These are phyloP conservation scores for Coemansia guatemalensis DNA, from an alignment of 192 early-diverging fungal genomes.

Conservation along the genomic window DNA sequence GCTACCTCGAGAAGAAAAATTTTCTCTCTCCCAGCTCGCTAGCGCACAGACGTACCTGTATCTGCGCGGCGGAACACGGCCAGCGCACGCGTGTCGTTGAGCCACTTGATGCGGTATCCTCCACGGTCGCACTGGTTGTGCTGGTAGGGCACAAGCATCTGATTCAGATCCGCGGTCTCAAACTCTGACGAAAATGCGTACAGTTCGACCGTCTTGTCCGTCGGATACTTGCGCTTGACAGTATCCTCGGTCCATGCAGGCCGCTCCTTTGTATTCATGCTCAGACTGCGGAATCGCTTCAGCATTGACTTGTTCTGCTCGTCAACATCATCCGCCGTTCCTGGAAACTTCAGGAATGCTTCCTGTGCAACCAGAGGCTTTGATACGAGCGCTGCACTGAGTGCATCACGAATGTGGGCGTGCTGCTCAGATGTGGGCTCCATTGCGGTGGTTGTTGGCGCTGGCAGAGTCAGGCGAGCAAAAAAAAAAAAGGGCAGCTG, in stretches of 20 bases:
- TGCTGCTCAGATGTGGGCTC: constrained; percentile 46
- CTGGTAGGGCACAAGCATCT: constrained; percentile 58
- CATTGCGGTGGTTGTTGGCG: constrained; percentile 15
- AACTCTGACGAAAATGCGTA: constrained; percentile 52
- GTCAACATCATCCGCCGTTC: constrained; percentile 28
- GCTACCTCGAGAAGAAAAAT: not conserved
- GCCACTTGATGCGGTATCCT: constrained; percentile 58
- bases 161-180: constrained; percentile 55
- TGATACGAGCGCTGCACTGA: constrained; percentile 41
- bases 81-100: constrained; percentile 52
- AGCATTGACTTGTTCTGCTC: constrained; percentile 36
- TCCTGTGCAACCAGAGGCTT: constrained; percentile 48
- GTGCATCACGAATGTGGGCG: constrained; percentile 39
- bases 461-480: constrained; percentile 1
- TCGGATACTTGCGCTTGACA: constrained; percentile 54
- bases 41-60: constrained; percentile 38
- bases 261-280: constrained; percentile 52
- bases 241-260: constrained; percentile 51
- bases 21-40: not conserved
- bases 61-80: constrained; percentile 54
- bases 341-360: constrained; percentile 40
- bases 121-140: constrained; percentile 53
- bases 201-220: constrained; percentile 54
- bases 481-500: not conserved
- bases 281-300: constrained; percentile 50